phyloP scores from a whole-genome alignment of 1,284 basidiomycete species.

The Rhodotorula sp. region DNA sequence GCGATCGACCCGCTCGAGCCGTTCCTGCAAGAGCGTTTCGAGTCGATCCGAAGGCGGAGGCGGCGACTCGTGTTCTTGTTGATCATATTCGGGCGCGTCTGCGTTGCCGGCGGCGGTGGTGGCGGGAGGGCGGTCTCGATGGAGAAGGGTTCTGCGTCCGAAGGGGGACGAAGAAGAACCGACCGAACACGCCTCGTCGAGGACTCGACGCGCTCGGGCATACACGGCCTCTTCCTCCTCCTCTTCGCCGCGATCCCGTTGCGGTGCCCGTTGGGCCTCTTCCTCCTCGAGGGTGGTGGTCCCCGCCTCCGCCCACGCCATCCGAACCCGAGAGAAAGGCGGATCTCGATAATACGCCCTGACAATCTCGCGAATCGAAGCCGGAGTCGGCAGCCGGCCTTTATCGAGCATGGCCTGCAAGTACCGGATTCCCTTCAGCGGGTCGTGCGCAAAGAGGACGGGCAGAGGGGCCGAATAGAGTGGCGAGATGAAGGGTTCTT shows the following conservation, averaged over 20 bases:
- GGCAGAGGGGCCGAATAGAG: neutral
- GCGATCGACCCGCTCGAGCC: constrained; percentile 25
- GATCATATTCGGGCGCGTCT: too few species aligned
- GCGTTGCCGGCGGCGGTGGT: too few species aligned
- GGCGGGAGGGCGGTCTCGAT: too few species aligned
- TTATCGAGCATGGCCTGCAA: neutral
- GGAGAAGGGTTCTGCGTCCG: too few species aligned
- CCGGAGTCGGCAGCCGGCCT: neutral
- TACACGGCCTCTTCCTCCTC: constrained; percentile 22
- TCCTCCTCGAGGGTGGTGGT: neutral
- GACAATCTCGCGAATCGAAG: neutral
- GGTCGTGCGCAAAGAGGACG: neutral
- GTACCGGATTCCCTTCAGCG: neutral
- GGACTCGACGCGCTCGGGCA: constrained; percentile 18
- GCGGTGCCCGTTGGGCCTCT: neutral
- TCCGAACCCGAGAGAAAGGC: too few species aligned
- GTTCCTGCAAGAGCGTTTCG: constrained; percentile 25
- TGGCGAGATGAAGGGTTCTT: neutral
- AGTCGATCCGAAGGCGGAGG: neutral
- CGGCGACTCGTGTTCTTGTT: neutral
- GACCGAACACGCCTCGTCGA: constrained; percentile 30
- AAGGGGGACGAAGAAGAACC: neutral
- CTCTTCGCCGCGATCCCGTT: neutral
- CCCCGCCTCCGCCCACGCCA: too few species aligned
- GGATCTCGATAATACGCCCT: constrained; percentile 1